Base-by-base conservation (phyloP, 768 basidiomycete species). In the Xanthoconium purpureum region DNA sequence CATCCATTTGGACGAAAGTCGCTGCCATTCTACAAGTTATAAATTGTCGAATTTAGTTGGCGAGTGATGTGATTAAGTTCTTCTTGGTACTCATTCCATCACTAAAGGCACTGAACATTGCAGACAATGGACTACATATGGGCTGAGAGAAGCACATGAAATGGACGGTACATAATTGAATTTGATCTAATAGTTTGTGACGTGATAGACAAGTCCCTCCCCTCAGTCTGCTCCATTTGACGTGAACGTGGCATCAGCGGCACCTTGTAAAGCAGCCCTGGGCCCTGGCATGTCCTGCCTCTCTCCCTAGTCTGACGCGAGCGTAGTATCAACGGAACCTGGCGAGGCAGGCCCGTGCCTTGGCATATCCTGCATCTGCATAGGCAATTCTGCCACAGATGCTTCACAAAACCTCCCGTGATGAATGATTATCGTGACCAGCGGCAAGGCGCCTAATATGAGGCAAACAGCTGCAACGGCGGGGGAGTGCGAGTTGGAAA, bases 401-500 rank as follows among this genome's bases (percentile, higher is more conserved):
- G 5, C n/a, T 40, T 53, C 52, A 8, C 14, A 29, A 38, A 46
- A 55, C 24, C 38, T 32, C 8, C 52, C 46, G 7, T 54, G 50
- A 7, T 37, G 45, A 18, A 63, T n/a, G 20, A 11, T 44, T 5
- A 50, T 42, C 6, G 46, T 35, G 14, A 47, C 24, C 28, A 44
- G 24, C 13, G 43, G 43, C 3, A 44, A 29, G 28, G 29, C 14
- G 7, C 28, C 28, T 9, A 29, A 12, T 18, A 43, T 6, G 11
- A 33, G 6, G 32, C 32, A 6, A 28, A 47, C n/a, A 8, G 29
- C 9, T n/a, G 58, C 57, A 15, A 65, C 30, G 5, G 3, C 30
- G 2, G 59, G 59, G 1, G 69, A 66, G 17, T 54, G 43, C 18
- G 59, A 6, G 5, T 12, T 33, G 6, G 24, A 20, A 20, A 50